A percentile compares a stretch with the other conserved stretches of the same genome.
Conservation (phyloP, 1,284 basidiomycete genomes). For the Hypsizygus ulmarius region DNA sequence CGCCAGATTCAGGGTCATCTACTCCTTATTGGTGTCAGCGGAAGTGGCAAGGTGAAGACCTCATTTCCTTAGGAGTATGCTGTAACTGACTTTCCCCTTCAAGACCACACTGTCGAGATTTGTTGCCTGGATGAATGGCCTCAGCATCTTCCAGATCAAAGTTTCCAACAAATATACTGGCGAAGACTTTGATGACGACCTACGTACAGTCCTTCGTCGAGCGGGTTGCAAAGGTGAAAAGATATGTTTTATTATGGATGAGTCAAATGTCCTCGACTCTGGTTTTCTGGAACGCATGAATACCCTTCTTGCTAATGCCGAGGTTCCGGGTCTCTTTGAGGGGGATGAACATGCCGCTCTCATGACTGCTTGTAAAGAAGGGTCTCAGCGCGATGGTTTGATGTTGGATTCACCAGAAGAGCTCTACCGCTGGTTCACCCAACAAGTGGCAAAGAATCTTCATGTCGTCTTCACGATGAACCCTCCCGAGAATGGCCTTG, state of each 20-base stretch:
- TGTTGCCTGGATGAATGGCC: conserved; percentile 99
- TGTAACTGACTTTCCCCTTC: conserved; percentile 10
- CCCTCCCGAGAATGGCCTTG: conserved; percentile 93
- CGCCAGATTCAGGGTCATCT: conserved; percentile 96
- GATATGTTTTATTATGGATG: conserved; percentile 99
- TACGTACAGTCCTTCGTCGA: conserved; percentile 89
- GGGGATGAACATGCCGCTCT: conserved; percentile 95
- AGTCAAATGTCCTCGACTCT: conserved; percentile 97
- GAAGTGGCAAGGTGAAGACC: conserved; percentile 86
- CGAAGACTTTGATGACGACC: conserved; percentile 97
- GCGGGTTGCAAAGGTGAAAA: conserved; percentile 98
- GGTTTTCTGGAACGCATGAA: conserved; percentile 99
- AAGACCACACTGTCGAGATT: conserved; percentile 97
- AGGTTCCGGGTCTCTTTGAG: conserved; percentile 98
- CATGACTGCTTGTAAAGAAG: conserved; percentile 99
- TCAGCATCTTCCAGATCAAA: conserved; percentile 98
- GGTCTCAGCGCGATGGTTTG: conserved; percentile 93
- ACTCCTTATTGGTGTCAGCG: conserved; percentile 95
- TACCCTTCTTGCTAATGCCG: conserved; percentile 97
- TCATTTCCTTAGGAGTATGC: background rate
- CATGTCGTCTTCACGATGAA: conserved; percentile 99
- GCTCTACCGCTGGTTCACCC: conserved; percentile 95
- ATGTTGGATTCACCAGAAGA: conserved; percentile 99
- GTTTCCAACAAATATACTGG: conserved; percentile 98
- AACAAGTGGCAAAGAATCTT: conserved; percentile 93